Base-by-base conservation (phyloP, 176 grass and related monocot genomes). In the Chrysopogon serrulatus region DNA sequence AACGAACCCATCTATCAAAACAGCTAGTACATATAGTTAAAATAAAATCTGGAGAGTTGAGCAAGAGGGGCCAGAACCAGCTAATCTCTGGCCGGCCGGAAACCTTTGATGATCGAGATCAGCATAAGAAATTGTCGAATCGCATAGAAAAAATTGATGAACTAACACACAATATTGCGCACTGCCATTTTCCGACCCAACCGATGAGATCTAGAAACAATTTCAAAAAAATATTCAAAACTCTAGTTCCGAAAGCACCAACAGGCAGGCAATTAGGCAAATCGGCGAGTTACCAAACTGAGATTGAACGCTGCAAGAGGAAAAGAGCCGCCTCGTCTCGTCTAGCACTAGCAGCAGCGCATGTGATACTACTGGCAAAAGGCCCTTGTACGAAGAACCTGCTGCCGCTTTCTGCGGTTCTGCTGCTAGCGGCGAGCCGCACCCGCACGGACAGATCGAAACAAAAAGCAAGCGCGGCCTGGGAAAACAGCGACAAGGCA, bases 401-500 rank as follows among this genome's bases (percentile, higher is more conserved):
- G 67, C 48, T 5, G 17, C 66, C 34, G 47, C 37, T 61, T 72
- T 2, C 61, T 32, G 63, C 24, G 26, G 47, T 72, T 2, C 61
- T 32, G 63, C 24, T 39, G 47, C 31, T 11, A 27, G 61, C 85
- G 8, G 51, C 51, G 21, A 54, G 51, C 51, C 51, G 51, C 51
- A n/a, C 7, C 51, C 30, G 35, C 23, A 40, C 53, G 36, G 39
- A 54, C 47, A 2, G 49, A 53, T 53, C 51, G 51, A 54, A n/a
- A 3, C 40, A 65, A 72, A 72, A 67, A 44, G 47, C 49, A 28
- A 40, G 64, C 35, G 9, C 23, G 34, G 53, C 5, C 2, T 65
- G 19, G 36, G 43, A 74, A 79, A 68, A 76, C 82, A 74, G 82
- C 47, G 59, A 26, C 48, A 85, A 4, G 61, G 53, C 53, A 57